Base-by-base conservation (phyloP, 2,329 filamentous ascomycete genomes). In the Malbranchea zuffiana region DNA sequence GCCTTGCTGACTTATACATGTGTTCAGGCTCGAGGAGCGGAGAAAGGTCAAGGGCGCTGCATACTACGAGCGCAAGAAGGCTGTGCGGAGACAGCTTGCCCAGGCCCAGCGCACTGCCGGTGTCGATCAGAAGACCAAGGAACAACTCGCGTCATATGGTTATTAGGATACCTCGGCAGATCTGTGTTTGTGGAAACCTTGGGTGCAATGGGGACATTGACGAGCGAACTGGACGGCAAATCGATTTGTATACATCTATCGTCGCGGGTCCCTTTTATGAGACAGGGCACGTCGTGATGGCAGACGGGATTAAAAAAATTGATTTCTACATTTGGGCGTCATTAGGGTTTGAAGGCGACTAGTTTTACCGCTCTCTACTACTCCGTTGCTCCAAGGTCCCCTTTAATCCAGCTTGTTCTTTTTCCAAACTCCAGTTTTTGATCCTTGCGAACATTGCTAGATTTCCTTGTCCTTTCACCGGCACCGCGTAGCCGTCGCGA, bases 41-140 rank as follows among this genome's bases (percentile, higher is more conserved):
- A 84, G 90, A 76, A 98, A 98, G 78, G 88, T 92, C 69, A 98
- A 96, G 85, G 82, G 86, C 62, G 78, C 82, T 56, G 90, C 90
- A 66, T 98, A 95, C 82, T 96, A 96, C 79, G 87, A 93, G 78
- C 86, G 87, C 78, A 98, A 96, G 90, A 94, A 92, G 85, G 78
- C 85, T 55, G 82, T 82, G 56, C 77, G 81, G 66, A 83, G 82
- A 76, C 84, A 92, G 74, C 72, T 95, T 57, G 74, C 79, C 55
- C 83, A 94, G 65, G 87, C 88, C 57, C 82, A 93, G 80, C 88
- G 88, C 81, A 82, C 73, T 67, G 84, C 86, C 55, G 79, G 76
- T 65, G 78, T 88, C 67, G 80, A 88, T 71, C 71, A 75, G 64
- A 86, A 90, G 78, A 84, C 81, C 65, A 76, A 80, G 69, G 74